Conservation (phyloP, 805 yeast genomes). For the Metschnikowia dekortorum region DNA sequence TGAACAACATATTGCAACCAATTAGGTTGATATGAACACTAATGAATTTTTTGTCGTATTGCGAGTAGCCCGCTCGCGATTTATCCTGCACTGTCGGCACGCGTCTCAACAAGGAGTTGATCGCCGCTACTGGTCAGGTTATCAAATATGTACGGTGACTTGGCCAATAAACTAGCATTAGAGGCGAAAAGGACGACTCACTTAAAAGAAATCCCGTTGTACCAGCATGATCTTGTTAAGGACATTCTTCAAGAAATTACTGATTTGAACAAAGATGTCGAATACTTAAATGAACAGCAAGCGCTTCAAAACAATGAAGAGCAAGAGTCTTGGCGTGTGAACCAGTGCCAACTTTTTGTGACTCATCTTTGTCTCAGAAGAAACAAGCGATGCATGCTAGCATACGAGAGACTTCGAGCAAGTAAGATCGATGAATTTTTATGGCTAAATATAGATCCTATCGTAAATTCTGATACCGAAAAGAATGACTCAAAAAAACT, state of each 20-base stretch:
- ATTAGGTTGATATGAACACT: neutral
- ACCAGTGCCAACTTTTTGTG: constrained; percentile 63
- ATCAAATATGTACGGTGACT: constrained; percentile 76
- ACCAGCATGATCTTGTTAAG: constrained; percentile 67
- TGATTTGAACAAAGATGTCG: constrained; percentile 57
- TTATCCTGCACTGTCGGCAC: neutral
- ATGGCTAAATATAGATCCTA: constrained; percentile 67
- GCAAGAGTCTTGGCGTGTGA: constrained; percentile 41
- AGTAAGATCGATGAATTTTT: constrained; percentile 59
- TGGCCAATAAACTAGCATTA: constrained; percentile 72
- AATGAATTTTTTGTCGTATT: neutral
- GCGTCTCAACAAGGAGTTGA: neutral
- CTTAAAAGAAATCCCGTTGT: constrained; percentile 62
- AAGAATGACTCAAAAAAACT: constrained; percentile 1
- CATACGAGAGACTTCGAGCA: constrained; percentile 73
- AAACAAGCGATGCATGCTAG: constrained; percentile 84
- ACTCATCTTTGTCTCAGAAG: constrained; percentile 75
- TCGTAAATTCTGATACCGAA: constrained; percentile 15
- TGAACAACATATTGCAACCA: too few species aligned
- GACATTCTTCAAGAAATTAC: constrained; percentile 67
- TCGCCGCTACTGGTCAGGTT: neutral
- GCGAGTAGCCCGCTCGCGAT: neutral
- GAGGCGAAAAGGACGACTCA: constrained; percentile 80
- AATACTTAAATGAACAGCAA: constrained; percentile 37
- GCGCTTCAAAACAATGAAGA: constrained; percentile 19